Evolutionary conservation across 768 basidiomycete species (phyloP).

Genomic region (Russula compacta): DNA sequence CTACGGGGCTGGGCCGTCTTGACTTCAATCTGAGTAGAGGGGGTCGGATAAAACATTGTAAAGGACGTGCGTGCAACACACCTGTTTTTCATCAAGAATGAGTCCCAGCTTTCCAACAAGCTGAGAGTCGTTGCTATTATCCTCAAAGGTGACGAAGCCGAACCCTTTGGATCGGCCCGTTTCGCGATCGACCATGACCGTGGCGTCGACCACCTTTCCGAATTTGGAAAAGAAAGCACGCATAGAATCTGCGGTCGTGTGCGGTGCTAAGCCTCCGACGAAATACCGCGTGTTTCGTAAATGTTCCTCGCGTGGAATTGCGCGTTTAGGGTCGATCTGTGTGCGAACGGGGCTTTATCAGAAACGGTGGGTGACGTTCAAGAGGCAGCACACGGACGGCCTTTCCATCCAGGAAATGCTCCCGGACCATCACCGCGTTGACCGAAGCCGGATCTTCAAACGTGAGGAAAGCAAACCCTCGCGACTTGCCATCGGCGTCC

Average conservation of each 20-base stretch:
- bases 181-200: constrained; percentile 97
- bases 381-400: constrained; percentile 53
- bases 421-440: constrained; percentile 90
- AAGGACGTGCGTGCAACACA: constrained; percentile 30
- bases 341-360: constrained; percentile 7
- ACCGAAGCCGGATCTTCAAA: constrained; percentile 91
- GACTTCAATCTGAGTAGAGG: constrained; percentile 72
- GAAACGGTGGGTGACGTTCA: neutral
- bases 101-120: constrained; percentile 86
- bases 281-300: constrained; percentile 90
- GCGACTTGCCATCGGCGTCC: constrained; percentile 85
- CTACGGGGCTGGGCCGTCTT: constrained; percentile 91
- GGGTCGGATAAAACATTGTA: neutral
- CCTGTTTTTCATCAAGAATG: constrained; percentile 77
- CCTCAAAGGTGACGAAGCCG: constrained; percentile 94
- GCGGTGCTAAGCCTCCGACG: constrained; percentile 87
- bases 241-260: constrained; percentile 91
- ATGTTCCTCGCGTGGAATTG: constrained; percentile 94
- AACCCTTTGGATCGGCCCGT: constrained; percentile 94
- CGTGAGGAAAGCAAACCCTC: constrained; percentile 97
- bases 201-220: constrained; percentile 94
- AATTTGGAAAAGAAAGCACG: constrained; percentile 89
- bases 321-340: constrained; percentile 99
- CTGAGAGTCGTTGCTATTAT: constrained; percentile 82
- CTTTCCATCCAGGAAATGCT: constrained; percentile 95